Evolutionary conservation across 805 yeast genomes (phyloP).

Genomic region (Yarrowia sp.): DNA sequence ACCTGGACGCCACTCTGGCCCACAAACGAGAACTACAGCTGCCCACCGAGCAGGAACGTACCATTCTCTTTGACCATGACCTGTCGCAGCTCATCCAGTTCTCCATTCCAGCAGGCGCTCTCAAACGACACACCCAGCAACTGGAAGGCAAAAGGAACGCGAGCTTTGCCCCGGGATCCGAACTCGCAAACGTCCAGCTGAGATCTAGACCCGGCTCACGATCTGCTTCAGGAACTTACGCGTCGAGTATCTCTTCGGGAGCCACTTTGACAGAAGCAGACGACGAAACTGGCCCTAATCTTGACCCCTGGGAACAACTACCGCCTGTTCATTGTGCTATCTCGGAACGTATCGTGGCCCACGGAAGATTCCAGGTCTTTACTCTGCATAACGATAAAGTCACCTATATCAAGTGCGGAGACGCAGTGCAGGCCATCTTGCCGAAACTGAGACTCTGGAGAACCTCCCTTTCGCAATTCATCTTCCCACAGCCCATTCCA

Average conservation of each 20-base stretch:
- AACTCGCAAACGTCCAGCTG: conserved; percentile 31
- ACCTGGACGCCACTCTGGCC: conserved; percentile 34
- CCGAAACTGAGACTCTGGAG: conserved; percentile 68
- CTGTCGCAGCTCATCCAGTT: conserved; percentile 35
- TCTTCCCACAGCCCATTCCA: conserved; percentile 74
- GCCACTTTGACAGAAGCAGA: conserved; percentile 14
- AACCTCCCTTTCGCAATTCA: conserved; percentile 57
- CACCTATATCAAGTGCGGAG: conserved; percentile 68
- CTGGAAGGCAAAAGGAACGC: conserved; percentile 14
- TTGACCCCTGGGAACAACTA: conserved; percentile 25
- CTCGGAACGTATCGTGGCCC: conserved; percentile 38
- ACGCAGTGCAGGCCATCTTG: conserved; percentile 75
- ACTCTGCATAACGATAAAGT: conserved; percentile 31
- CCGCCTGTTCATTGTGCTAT: conserved; percentile 38
- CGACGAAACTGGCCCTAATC: not conserved
- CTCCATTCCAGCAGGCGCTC: conserved; percentile 36
- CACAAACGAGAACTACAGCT: conserved; percentile 24
- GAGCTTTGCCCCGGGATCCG: conserved; percentile 12
- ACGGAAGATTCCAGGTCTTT: conserved; percentile 33
- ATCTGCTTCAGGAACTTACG: conserved; percentile 7
- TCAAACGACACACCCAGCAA: conserved; percentile 27
- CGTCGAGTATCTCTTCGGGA: conserved; percentile 33
- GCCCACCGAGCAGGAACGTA: conserved; percentile 36
- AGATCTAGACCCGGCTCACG: conserved; percentile 31
- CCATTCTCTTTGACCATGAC: conserved; percentile 38